Percentiles rank a stretch among this genome's conserved stretches.
These are phyloP conservation scores for Rhytidiadelphus loreus DNA, from an alignment of 225 moss, liverwort and hornwort species.

Conservation along the genomic window DNA sequence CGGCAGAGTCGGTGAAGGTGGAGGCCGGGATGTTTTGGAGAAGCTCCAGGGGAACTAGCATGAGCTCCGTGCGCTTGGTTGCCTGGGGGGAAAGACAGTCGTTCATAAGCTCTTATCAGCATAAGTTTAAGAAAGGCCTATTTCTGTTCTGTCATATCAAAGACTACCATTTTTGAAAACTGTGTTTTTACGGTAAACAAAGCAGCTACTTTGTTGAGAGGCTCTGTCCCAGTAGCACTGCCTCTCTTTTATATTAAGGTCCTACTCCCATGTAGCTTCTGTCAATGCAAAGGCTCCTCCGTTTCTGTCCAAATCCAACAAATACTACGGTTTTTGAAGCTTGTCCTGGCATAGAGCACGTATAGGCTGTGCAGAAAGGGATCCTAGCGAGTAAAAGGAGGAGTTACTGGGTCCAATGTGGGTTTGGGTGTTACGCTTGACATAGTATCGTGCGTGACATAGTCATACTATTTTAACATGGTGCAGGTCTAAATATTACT, in stretches of 20 bases:
- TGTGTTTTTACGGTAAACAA: neutral
- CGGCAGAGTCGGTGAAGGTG: conserved; percentile 44
- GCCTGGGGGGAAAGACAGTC: conserved; percentile 13
- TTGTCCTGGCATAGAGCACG: neutral
- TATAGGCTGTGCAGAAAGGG: neutral
- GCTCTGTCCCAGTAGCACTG: too few relatives aligned
- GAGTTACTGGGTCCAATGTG: neutral
- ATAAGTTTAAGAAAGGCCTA: neutral
- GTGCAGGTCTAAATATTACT: neutral
- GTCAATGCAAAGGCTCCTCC: neutral
- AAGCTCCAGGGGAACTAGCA: conserved; percentile 82
- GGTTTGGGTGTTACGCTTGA: neutral
- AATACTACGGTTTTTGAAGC: too few relatives aligned
- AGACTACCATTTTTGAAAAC: neutral
- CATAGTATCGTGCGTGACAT: neutral
- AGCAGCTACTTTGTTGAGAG: neutral
- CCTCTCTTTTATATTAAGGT: neutral
- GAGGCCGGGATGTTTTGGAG: conserved; percentile 61
- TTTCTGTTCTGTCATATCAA: neutral
- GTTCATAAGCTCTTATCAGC: neutral
- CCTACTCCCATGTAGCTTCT: neutral
- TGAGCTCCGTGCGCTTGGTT: conserved; percentile 66
- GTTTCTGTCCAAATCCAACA: neutral
- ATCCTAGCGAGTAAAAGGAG: neutral
- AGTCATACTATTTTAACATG: too few relatives aligned